Evolutionary conservation across 352 stramenopile genomes (phyloP).

Genomic region (Elongisporangium senticosum): DNA sequence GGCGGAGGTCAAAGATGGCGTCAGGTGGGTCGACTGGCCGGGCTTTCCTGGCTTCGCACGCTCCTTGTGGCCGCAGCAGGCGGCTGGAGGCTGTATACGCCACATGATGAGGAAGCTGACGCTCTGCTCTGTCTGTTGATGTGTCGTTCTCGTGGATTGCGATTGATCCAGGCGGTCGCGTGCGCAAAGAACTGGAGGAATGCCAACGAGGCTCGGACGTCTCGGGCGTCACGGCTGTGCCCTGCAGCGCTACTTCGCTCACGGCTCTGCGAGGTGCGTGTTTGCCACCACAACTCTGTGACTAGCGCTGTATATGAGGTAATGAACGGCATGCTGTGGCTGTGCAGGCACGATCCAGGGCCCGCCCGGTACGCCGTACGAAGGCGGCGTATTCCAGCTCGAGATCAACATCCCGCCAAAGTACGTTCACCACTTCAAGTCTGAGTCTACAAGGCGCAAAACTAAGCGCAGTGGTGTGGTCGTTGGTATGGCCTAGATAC

Average conservation of each 20-base stretch:
- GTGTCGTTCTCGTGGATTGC: neutral
- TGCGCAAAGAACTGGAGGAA: slow-evolving; percentile 87
- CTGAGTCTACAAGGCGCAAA: neutral
- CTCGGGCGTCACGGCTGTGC: slow-evolving; percentile 67
- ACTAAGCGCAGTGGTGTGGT: neutral
- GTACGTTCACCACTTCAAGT: slow-evolving; percentile 29
- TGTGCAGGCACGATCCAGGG: slow-evolving; percentile 56
- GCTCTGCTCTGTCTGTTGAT: neutral
- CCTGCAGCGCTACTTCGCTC: slow-evolving; percentile 23
- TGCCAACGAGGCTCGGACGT: slow-evolving; percentile 79
- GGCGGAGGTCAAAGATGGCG: slow-evolving; percentile 4
- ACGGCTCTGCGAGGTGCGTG: slow-evolving; percentile 21
- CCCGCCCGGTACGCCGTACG: slow-evolving; percentile 81
- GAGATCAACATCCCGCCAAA: slow-evolving; percentile 93
- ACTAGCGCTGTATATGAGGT: neutral
- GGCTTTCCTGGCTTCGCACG: too few relatives aligned
- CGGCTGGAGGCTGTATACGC: too few relatives aligned
- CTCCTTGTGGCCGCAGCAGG: too few relatives aligned
- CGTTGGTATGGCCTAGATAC: slow-evolving; percentile 35
- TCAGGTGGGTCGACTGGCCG: neutral
- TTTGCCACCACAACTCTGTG: neutral
- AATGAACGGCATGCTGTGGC: neutral
- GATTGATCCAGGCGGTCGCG: slow-evolving; percentile 35
- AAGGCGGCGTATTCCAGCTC: slow-evolving; percentile 85
- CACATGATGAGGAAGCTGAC: neutral